Conservation (phyloP, 2,329 filamentous ascomycete genomes). For the Penicillium frequentans region DNA sequence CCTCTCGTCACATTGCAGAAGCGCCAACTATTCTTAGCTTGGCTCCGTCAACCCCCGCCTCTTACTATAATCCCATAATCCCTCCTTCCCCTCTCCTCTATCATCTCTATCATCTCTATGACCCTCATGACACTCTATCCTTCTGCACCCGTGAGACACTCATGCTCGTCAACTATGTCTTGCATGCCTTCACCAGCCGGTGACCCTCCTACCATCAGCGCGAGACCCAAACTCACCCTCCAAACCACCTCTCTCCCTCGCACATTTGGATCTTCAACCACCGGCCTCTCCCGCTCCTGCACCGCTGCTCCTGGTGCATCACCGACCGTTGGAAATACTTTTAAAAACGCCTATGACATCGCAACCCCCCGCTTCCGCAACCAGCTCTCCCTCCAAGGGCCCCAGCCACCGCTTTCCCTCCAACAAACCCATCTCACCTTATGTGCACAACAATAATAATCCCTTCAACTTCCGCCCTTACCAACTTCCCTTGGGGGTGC, state of each 20-base stretch:
- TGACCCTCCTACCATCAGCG: slow-evolving; percentile 22
- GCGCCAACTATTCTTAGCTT: background rate
- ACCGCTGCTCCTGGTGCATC: slow-evolving; percentile 52
- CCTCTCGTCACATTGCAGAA: background rate
- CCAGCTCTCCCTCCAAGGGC: slow-evolving; percentile 34
- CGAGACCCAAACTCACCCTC: slow-evolving; percentile 60
- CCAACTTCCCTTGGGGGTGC: slow-evolving; percentile 45
- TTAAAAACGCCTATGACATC: slow-evolving; percentile 59
- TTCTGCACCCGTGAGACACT: slow-evolving; percentile 2
- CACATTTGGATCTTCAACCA: slow-evolving; percentile 56
- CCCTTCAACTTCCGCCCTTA: slow-evolving; percentile 32
- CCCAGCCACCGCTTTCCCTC: slow-evolving; percentile 25
- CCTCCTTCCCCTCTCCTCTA: background rate
- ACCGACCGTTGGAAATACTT: slow-evolving; percentile 62
- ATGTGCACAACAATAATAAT: slow-evolving; percentile 16
- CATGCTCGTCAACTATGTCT: slow-evolving; percentile 18
- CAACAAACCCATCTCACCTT: slow-evolving; percentile 33
- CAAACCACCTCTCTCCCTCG: slow-evolving; percentile 55
- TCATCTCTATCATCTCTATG: background rate
- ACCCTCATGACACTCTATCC: slow-evolving; percentile 8
- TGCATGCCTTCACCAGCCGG: slow-evolving; percentile 19
- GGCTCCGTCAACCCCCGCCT: background rate
- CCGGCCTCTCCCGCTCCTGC: slow-evolving; percentile 53
- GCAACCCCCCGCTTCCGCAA: slow-evolving; percentile 39
- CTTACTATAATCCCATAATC: slow-evolving; percentile 3